Evolutionary conservation across 2,329 filamentous ascomycete species (phyloP), one percentile per base, ranked within the genome.

Genomic region (Mycosphaerella arachidis): DNA sequence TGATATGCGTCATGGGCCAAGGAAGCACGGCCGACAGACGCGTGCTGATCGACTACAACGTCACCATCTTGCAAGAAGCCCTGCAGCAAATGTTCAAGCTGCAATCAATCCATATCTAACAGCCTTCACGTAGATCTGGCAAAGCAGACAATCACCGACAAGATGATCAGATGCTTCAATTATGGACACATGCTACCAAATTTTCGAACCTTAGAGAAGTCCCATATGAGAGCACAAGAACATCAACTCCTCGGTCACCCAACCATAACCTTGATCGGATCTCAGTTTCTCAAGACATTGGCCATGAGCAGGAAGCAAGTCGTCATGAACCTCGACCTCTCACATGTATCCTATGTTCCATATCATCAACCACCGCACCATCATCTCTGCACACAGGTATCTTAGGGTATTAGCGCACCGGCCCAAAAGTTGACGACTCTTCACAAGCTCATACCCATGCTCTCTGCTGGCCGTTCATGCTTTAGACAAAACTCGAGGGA

Each of bases 1-100:
- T 95, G 13, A 90, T 95, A 35, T 91, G 90, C 61, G 88, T 95
- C 63, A 92, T 93, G 89, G 89, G 88, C 73, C 89, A 93, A 63
- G 82, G 84, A 71, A 90, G 90, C 57, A 89, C 87, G 30, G 90
- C 91, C 67, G 88, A 92, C 71, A 90, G 90, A 78, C 91, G 93
- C 79, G 88, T 89, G 4, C 78, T 92, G 63, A 89, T 95, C 63
- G 91, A 92, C 68, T 91, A 93, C 84, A 94, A 95, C 68, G 89
- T 93, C 2, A 88, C 91, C 69, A 87, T 90, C 0, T 88, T 92
- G 33, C 89, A 92, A 53, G 86, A 90, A 69, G 90, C 90, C 0
- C 75, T 95, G 70, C 85, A 86, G 43, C 86, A 92, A 71, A 91
- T 94, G 63, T 94, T 94, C 57, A 68, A 66, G 45, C 61, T 71